Evolutionary conservation across 2,329 filamentous ascomycete genomes (phyloP).

Genomic region (Purpureocillium takamizusanense): DNA sequence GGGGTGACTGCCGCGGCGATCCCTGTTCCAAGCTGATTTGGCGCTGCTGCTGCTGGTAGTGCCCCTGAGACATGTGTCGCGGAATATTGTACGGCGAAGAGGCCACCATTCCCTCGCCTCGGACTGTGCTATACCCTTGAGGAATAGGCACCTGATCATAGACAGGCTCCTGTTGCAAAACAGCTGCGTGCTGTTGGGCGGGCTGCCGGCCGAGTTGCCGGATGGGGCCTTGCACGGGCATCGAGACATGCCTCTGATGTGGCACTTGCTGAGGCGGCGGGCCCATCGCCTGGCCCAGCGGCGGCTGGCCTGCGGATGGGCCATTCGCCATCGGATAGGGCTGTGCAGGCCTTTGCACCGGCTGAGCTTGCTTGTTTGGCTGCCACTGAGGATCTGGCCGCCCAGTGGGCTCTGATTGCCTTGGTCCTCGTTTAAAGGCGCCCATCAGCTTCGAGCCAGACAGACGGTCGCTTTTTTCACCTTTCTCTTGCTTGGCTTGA

Average conservation of each 20-base stretch:
- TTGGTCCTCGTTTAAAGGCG: conserved; percentile 22
- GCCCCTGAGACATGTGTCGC: conserved; percentile 4
- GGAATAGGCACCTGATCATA: conserved; percentile 30
- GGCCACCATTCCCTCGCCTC: conserved; percentile 23
- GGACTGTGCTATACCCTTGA: conserved; percentile 23
- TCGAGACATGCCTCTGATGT: conserved; percentile 1
- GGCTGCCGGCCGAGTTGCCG: conserved; percentile 1
- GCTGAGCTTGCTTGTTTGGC: conserved; percentile 4
- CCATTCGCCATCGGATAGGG: too few relatives aligned
- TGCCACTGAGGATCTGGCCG: conserved; percentile 4
- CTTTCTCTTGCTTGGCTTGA: conserved; percentile 11
- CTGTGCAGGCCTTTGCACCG: conserved; percentile 1
- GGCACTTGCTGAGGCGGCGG: conserved; percentile 1
- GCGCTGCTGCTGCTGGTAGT: conserved; percentile 5
- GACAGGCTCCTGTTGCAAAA: conserved; percentile 16
- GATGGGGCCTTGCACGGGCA: not conserved
- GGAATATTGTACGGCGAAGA: conserved; percentile 18
- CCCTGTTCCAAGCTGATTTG: conserved; percentile 7
- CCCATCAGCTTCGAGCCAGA: conserved; percentile 18
- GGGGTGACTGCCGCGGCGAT: conserved; percentile 2
- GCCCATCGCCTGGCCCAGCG: not conserved
- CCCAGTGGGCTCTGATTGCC: conserved; percentile 6
- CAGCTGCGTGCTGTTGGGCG: not conserved
- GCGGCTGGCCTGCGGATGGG: too few relatives aligned
- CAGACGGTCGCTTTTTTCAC: conserved; percentile 7